These are phyloP conservation scores for Cunninghamia lanceolata DNA, from an alignment of 75 land plant species.

Conservation along the genomic window DNA sequence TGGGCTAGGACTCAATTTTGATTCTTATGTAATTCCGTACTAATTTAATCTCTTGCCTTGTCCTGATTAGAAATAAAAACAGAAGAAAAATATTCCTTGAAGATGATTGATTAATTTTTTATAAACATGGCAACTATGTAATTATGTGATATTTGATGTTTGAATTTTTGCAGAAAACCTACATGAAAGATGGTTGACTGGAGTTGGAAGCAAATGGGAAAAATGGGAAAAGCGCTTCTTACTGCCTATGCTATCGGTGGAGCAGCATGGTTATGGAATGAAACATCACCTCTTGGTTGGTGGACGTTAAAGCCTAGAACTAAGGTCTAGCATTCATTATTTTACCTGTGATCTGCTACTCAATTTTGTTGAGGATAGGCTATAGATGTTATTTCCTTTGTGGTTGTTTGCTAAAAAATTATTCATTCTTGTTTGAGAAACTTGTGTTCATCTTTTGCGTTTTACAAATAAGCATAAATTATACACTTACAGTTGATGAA, in stretches of 20 bases:
- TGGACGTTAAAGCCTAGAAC: slow-evolving; percentile 62
- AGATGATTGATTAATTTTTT: background rate
- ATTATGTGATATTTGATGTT: background rate
- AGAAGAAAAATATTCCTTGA: background rate
- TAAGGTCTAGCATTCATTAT: slow-evolving; percentile 26
- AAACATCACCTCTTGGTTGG: slow-evolving; percentile 85
- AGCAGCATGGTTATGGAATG: slow-evolving; percentile 61
- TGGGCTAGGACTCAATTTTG: background rate
- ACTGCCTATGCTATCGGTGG: slow-evolving; percentile 54
- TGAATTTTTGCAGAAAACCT: background rate
- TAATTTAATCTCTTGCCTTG: background rate
- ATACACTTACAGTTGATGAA: background rate
- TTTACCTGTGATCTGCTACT: background rate
- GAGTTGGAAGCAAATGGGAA: slow-evolving; percentile 34
- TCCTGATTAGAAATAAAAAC: background rate
- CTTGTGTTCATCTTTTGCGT: background rate
- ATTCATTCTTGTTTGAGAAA: background rate
- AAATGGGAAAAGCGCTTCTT: slow-evolving; percentile 52
- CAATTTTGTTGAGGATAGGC: background rate
- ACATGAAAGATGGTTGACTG: background rate
- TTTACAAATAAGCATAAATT: too few species aligned
- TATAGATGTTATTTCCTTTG: background rate
- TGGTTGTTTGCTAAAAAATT: background rate
- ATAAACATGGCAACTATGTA: background rate
- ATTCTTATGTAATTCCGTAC: background rate